Evolutionary conservation across 495 filamentous ascomycete species (phyloP), one percentile per base, ranked within the genome.

Genomic region (Astrothelium macrocarpum): DNA sequence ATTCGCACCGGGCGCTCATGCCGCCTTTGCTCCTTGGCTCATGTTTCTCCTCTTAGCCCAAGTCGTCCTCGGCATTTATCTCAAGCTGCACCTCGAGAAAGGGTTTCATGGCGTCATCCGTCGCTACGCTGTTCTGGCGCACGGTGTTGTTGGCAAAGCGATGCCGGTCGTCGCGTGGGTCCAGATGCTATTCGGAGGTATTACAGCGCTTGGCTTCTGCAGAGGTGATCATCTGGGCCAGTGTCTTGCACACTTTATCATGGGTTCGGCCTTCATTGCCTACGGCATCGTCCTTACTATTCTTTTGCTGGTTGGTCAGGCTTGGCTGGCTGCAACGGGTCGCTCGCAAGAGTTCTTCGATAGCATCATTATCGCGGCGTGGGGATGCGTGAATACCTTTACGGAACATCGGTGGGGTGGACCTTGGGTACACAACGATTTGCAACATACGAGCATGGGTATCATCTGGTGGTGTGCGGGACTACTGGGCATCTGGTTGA

Each of bases 311-410:
- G 89, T 92, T 36, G 94, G 94, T 20, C 95, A 97, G 76, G 74
- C 81, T 25, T 97, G 91, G 92, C 74, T 98, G 59, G 84, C 83
- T 56, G 82, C 88, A 34, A 92, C 89, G 1, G 91, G 92, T 20
- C 84, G 90, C 28, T 92, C 89, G 62, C 94, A 97, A 75, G 94
- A 98, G 74, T 98, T 98, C 80, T 97, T 94, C 77, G 94, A 98
- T 74, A 93, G 88, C 58, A 73, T 88, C 12, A 80, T 97, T 42
- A 98, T 98, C 71, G 87, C 91, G 1, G 84, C 86, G 11, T 98
- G 94, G 94, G 94, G 94, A 46, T 90, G 89, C 72, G 85, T 98
- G 74, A 98, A 97, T 73, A 97, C 95, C 42, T 97, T 98, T 72
- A 97, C 95, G 18, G 94, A 97, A 73, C 94, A 98, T 74, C 83